Base-by-base conservation (phyloP, 2,329 filamentous ascomycete species). In the Fusarium circinatum region DNA sequence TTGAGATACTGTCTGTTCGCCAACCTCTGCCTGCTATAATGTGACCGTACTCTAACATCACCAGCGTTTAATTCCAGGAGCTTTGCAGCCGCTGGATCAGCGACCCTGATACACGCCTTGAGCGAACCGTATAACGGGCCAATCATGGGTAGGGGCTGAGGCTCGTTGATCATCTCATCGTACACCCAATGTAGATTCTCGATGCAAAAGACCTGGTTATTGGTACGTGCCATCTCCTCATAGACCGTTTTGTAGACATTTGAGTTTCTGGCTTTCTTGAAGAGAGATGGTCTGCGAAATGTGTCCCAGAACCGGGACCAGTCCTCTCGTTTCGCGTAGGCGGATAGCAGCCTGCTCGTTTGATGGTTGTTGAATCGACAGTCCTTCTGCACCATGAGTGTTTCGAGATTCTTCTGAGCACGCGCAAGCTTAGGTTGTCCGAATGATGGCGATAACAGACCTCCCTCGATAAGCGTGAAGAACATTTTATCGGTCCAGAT, bases 251-350 rank as follows among this genome's bases (percentile, higher is more conserved):
- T 79, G 77, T 93, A 94, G 71, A 92, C 83, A 22, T 79, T 78
- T n/a, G 83, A 76, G 1, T 87, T 86, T 26, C 91, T 88, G 3
- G 84, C 75, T 14, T 80, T 78, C 44, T 85, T 81, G 73, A 87
- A 86, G 45, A 87, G 84, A 20, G 90, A 82, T 8, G 89, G 85
- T 63, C 86, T 84, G 62, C 86, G 86, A 85, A 91, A 93, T 15
- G 86, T 78, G 26, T 89, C 84, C 90, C 89, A 92, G 76, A 93
- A 89, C 11, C 83, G 82, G 22, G 85, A 79, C 85, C 89, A 91
- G 72, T 90, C 82, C 24, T 79, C 76, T 66, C 84, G 84, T 26
- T 75, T 71, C 10, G 88, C 84, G 70, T 89, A 87, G 3, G 84
- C 82, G 7, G 79, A 74, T 81, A 89, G 81, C 41, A 90, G 80